These are phyloP conservation scores for Solanum dulcamara DNA, from an alignment of 257 asterid species.

Conservation along the genomic window DNA sequence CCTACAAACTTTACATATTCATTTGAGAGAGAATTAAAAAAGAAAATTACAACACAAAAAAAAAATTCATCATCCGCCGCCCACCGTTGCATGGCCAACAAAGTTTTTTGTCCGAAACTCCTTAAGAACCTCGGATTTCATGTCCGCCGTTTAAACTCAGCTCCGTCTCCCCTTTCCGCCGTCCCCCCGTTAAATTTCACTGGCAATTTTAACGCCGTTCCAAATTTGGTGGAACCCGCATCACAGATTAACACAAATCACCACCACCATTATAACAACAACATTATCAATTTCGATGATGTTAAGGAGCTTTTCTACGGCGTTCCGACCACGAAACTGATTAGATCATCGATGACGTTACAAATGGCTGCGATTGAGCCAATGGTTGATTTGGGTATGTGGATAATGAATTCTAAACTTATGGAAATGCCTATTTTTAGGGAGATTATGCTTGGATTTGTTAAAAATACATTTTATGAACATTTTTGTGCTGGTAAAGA, in stretches of 20 bases:
- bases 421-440: conserved; percentile 26
- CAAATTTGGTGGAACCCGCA: neutral
- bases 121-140: neutral
- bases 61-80: neutral
- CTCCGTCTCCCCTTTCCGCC: conserved; percentile 16
- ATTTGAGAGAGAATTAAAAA: neutral
- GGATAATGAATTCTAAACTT: conserved; percentile 39
- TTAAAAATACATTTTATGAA: conserved; percentile 37
- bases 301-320: conserved; percentile 30
- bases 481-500: conserved; percentile 75
- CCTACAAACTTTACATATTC: neutral
- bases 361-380: conserved; percentile 33
- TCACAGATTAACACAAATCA: neutral
- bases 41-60: neutral
- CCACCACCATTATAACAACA: neutral
- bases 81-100: conserved; percentile 3
- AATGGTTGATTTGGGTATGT: conserved; percentile 39
- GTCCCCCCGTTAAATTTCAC: conserved; percentile 14
- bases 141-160: conserved; percentile 23
- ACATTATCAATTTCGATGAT: conserved; percentile 16
- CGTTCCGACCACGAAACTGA: conserved; percentile 34
- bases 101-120: conserved; percentile 1
- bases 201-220: neutral
- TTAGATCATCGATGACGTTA: conserved; percentile 33
- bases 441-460: conserved; percentile 16